Base-by-base conservation (phyloP, 2,329 filamentous ascomycete species). In the Epichloe sp. region DNA sequence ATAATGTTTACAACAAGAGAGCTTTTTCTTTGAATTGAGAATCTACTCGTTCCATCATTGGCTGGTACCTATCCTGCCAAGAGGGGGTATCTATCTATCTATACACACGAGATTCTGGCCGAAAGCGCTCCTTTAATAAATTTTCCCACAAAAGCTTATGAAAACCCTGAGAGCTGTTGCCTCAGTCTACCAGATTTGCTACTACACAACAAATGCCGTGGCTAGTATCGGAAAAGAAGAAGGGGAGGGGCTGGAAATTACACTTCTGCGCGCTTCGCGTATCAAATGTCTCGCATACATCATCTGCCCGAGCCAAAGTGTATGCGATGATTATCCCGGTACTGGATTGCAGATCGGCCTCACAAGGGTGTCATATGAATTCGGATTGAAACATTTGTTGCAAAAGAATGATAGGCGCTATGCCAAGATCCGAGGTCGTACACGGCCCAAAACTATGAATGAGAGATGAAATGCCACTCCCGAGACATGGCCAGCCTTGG, bases 31-130 rank as follows among this genome's bases (percentile, higher is more conserved):
- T 37, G 15, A 14, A 44, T 35, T 19, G 43, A 26, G 34, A 4
- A 5, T 49, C 41, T 49, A 49, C n/a, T 38, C 31, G 48, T 21
- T 49, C 47, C 40, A 36, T 43, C 48, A 35, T 44, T 44, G 41
- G 40, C 21, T 26, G 34, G 23, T 36, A 49, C 34, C 34, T 23
- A 49, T 38, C 34, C 41, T 44, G 17, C 48, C 35, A 26, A 35
- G 41, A 38, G 41, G 41, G 48, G 48, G 41, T 49, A 49, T 49
- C 48, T 49, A 37, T 49, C 26, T 11, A 10, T 31, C 26, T 31
- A 10, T 4, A 49, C 41, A 49, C 48, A 37, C 40, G 31, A 40
- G 48, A 49, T 21, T 49, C 41, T n/a, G 41, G 44, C 21, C 10
- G 26, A 31, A 31, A 44, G 41, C 19, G 10, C 17, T 43, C 17